Conservation (phyloP, 768 basidiomycete species). For the Pholiota microspora region DNA sequence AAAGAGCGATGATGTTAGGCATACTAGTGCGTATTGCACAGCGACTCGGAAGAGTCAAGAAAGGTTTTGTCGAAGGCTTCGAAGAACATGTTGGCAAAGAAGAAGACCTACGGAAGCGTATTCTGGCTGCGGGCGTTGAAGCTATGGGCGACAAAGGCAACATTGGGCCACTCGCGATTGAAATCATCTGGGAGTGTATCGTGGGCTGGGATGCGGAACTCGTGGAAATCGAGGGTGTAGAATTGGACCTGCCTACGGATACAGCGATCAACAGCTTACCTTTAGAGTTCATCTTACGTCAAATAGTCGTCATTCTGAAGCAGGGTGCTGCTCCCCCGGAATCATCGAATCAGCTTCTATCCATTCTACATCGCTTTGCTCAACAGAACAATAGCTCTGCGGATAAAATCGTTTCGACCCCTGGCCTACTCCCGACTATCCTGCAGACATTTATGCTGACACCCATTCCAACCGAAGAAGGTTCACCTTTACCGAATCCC, state of each 20-base stretch:
- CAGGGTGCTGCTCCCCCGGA: conserved; percentile 44
- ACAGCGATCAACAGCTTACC: conserved; percentile 32
- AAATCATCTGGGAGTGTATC: conserved; percentile 71
- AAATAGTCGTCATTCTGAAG: conserved; percentile 38
- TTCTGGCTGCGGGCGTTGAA: conserved; percentile 65
- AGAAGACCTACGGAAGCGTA: conserved; percentile 54
- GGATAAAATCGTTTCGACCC: conserved; percentile 45
- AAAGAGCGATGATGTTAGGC: conserved; percentile 79
- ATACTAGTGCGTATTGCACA: conserved; percentile 61
- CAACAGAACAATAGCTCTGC: conserved; percentile 56
- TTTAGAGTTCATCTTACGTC: conserved; percentile 44
- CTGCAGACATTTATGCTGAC: conserved; percentile 58
- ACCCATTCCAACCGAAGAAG: conserved; percentile 40
- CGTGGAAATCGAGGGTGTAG: conserved; percentile 41
- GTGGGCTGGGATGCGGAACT: conserved; percentile 59
- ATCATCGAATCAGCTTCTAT: conserved; percentile 55
- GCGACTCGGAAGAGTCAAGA: conserved; percentile 27
- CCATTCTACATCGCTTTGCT: conserved; percentile 58
- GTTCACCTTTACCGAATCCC: conserved; percentile 38
- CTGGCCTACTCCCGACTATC: conserved; percentile 49
- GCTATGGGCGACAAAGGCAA: conserved; percentile 65
- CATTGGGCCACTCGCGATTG: conserved; percentile 65
- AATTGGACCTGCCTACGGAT: conserved; percentile 35
- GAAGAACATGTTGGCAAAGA: conserved; percentile 37
- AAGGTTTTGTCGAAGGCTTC: conserved; percentile 34